Percentiles rank a stretch among this genome's conserved stretches.
These are phyloP conservation scores for Pythium folliculosum DNA, from an alignment of 352 stramenopile genomes.

Conservation along the genomic window DNA sequence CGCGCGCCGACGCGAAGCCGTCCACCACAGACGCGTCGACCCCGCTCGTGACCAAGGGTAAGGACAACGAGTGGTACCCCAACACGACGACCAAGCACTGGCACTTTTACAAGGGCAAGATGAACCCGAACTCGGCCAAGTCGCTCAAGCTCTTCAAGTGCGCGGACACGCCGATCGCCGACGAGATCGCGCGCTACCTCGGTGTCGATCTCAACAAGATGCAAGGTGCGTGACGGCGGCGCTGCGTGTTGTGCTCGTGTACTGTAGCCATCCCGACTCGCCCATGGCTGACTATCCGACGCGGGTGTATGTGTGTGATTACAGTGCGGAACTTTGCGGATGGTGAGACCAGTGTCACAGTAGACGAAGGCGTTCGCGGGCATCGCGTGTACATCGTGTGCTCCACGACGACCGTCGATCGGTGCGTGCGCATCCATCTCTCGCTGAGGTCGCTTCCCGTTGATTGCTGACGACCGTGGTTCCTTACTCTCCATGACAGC, in stretches of 20 bases:
- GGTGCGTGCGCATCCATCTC: constrained; percentile 34
- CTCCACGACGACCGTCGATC: constrained; percentile 85
- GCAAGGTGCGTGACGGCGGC: constrained; percentile 34
- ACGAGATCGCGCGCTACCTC: constrained; percentile 83
- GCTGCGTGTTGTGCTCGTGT: neutral
- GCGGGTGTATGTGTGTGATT: neutral
- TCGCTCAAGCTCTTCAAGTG: constrained; percentile 91
- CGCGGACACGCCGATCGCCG: constrained; percentile 81
- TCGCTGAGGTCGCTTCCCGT: neutral
- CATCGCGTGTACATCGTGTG: constrained; percentile 87
- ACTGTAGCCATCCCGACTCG: neutral
- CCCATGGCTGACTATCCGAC: neutral
- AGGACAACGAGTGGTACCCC: constrained; percentile 58
- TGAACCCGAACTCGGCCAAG: constrained; percentile 79
- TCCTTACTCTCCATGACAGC: constrained; percentile 33
- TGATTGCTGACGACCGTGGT: neutral
- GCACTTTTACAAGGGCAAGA: constrained; percentile 89
- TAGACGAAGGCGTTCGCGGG: constrained; percentile 79
- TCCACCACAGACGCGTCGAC: constrained; percentile 9
- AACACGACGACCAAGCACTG: constrained; percentile 88
- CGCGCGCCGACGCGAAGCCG: constrained; percentile 13
- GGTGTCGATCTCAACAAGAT: constrained; percentile 82
- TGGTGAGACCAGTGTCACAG: constrained; percentile 75
- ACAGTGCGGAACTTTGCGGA: constrained; percentile 82
- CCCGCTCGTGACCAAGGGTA: constrained; percentile 24